Evolutionary conservation across 2,329 filamentous ascomycete species (phyloP).

Genomic region (Xylaria sp.): DNA sequence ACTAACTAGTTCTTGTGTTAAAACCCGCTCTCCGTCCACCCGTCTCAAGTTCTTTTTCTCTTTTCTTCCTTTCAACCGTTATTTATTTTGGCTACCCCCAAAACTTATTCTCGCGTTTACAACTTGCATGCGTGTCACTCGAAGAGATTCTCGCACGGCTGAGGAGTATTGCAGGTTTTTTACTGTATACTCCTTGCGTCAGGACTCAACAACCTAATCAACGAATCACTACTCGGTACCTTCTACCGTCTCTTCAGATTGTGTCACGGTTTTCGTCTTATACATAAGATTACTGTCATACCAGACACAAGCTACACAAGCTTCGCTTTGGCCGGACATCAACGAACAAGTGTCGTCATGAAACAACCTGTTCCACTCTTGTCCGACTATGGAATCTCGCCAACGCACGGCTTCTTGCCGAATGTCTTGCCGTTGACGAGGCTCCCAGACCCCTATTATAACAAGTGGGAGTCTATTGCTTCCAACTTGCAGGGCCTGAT

Average conservation of each 20-base stretch:
- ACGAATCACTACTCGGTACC: neutral
- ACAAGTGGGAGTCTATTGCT: conserved; percentile 89
- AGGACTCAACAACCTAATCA: conserved; percentile 55
- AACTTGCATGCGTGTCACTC: conserved; percentile 51
- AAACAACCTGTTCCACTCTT: conserved; percentile 70
- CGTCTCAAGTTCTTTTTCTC: neutral
- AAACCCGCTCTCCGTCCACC: conserved; percentile 30
- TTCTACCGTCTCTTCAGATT: neutral
- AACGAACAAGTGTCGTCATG: conserved; percentile 54
- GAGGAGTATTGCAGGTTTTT: conserved; percentile 68
- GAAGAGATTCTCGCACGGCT: conserved; percentile 61
- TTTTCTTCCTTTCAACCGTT: neutral
- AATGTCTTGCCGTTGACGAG: conserved; percentile 79
- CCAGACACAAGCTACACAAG: neutral
- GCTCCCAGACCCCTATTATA: conserved; percentile 90
- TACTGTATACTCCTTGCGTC: conserved; percentile 74
- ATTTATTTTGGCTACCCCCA: neutral
- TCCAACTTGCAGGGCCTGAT: conserved; percentile 88
- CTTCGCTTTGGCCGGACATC: conserved; percentile 23
- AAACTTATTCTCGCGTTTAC: conserved; percentile 10
- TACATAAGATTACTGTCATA: neutral
- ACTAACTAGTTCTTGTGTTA: neutral
- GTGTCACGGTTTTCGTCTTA: neutral
- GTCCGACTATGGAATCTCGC: conserved; percentile 82
- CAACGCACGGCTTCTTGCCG: conserved; percentile 86